Base-by-base conservation (phyloP, 495 filamentous ascomycete species). In the Penicillium mononematosum region DNA sequence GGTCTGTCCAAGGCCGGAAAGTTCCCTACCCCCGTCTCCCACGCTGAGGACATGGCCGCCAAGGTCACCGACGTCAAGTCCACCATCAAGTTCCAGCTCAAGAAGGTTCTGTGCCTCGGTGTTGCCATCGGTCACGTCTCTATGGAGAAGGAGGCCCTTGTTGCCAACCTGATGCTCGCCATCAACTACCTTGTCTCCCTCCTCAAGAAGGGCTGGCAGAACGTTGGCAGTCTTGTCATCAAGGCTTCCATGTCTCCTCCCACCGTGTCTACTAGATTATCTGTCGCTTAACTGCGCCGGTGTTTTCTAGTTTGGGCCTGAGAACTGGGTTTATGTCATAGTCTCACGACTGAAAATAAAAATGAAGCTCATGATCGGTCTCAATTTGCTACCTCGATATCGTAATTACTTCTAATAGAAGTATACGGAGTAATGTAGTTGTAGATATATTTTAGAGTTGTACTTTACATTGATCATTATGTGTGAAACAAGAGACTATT, bases 121-220 rank as follows among this genome's bases (percentile, higher is more conserved):
- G 94, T 98, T 67, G 94, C 94, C 65, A 90, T 98, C 64, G 94
- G 94, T 69, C 95, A 98, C 77, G 95, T 98, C 60, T 91, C 87
- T 66, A 98, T 98, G 94, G 88, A 85, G 60, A 83, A 92, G 83
- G 94, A 98, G 70, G 89, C 96, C 79, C 82, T 98, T 62, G 88
- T 98, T 64, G 87, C 85, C 72, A 98, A 98, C 84, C 90, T 97
- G 78, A 90, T 90, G 87, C 79, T 98, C 83, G 83, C 94, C 75
- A 98, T 98, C 87, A 98, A 98, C 85, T 98, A 98, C 84, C 84
- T 98, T 47, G 93, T 98, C 70, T 96, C 90, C 65, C 83, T 98
- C 67, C 81, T 98, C 75, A 98, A 98, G 92, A 98, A 98, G 86
- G 94, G 95, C 70, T 98, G 94, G 94, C 94, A 98, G 86, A 98